These are phyloP conservation scores for Fusarium sp. DNA, from an alignment of 2,329 filamentous ascomycete species.

Conservation along the genomic window DNA sequence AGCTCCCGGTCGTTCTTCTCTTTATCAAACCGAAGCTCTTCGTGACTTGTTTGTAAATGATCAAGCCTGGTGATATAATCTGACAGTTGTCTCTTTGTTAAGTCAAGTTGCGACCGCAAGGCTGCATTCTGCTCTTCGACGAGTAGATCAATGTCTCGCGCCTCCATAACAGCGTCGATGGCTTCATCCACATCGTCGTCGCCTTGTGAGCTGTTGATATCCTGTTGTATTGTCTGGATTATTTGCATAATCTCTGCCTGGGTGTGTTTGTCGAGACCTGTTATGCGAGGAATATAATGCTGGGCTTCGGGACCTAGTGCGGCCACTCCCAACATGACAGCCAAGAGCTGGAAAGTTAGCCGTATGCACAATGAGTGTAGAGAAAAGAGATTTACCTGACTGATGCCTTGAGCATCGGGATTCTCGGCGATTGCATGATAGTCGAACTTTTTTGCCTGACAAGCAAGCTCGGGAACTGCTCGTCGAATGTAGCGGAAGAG, in stretches of 20 bases:
- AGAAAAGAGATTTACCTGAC: slow-evolving; percentile 54
- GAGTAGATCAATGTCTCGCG: slow-evolving; percentile 65
- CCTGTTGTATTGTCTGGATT: slow-evolving; percentile 55
- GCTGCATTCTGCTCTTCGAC: slow-evolving; percentile 66
- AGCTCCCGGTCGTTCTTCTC: slow-evolving; percentile 66
- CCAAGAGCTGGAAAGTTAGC: slow-evolving; percentile 61
- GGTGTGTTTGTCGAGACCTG: slow-evolving; percentile 53
- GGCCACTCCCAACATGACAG: slow-evolving; percentile 69
- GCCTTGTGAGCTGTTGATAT: slow-evolving; percentile 50
- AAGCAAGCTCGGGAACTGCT: slow-evolving; percentile 61
- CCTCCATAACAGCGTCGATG: slow-evolving; percentile 54
- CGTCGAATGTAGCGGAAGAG: slow-evolving; percentile 66
- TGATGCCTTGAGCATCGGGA: slow-evolving; percentile 64
- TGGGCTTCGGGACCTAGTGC: slow-evolving; percentile 68
- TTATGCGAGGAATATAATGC: slow-evolving; percentile 61
- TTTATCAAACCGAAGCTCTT: slow-evolving; percentile 72
- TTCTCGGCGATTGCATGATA: slow-evolving; percentile 69
- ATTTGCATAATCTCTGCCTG: slow-evolving; percentile 60
- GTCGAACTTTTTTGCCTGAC: slow-evolving; percentile 63
- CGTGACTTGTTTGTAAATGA: slow-evolving; percentile 69
- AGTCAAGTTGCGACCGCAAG: slow-evolving; percentile 62
- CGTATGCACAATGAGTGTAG: background rate
- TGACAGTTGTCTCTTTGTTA: slow-evolving; percentile 65
- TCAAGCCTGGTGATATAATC: slow-evolving; percentile 69
- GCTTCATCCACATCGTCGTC: slow-evolving; percentile 54